Evolutionary conservation across 2,329 filamentous ascomycete genomes (phyloP).

Genomic region (Phoma sp.): DNA sequence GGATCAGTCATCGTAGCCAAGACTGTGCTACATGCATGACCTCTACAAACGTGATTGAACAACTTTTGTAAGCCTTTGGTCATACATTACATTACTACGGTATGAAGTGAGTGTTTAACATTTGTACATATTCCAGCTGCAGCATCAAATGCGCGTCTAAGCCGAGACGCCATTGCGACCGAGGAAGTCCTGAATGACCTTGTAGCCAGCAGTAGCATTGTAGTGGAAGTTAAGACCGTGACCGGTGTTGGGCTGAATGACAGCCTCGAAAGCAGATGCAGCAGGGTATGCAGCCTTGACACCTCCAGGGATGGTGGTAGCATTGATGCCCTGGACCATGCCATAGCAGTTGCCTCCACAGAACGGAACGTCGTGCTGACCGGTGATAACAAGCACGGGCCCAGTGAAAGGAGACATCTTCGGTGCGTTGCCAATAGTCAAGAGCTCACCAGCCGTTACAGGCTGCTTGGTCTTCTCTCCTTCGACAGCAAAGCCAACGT

Average conservation of each 20-base stretch:
- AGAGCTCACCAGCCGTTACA: conserved; percentile 63
- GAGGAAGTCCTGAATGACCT: conserved; percentile 47
- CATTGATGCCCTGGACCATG: conserved; percentile 46
- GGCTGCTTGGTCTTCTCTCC: conserved; percentile 61
- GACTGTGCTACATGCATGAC: not conserved
- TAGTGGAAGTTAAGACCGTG: conserved; percentile 57
- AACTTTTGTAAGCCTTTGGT: not conserved
- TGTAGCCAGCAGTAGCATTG: conserved; percentile 49
- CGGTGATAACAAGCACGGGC: conserved; percentile 65
- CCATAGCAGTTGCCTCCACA: conserved; percentile 65
- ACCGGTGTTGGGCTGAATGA: conserved; percentile 58
- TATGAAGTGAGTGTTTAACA: too few relatives aligned
- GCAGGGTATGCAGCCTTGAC: conserved; percentile 53
- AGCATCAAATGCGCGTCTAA: not conserved
- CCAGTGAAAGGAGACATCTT: conserved; percentile 53
- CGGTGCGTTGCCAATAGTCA: conserved; percentile 58
- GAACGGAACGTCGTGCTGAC: conserved; percentile 59
- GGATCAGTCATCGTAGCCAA: conserved; percentile 7
- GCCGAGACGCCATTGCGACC: conserved; percentile 30
- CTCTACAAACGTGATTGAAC: not conserved
- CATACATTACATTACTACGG: too few relatives aligned
- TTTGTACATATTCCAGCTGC: too few relatives aligned
- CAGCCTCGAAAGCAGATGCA: conserved; percentile 58
- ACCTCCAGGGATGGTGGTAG: conserved; percentile 54
- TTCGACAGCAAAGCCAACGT: conserved; percentile 57